Evolutionary conservation across 805 yeast species (phyloP), one percentile per base, ranked within the genome.

Genomic region (Hanseniaspora meyeri): DNA sequence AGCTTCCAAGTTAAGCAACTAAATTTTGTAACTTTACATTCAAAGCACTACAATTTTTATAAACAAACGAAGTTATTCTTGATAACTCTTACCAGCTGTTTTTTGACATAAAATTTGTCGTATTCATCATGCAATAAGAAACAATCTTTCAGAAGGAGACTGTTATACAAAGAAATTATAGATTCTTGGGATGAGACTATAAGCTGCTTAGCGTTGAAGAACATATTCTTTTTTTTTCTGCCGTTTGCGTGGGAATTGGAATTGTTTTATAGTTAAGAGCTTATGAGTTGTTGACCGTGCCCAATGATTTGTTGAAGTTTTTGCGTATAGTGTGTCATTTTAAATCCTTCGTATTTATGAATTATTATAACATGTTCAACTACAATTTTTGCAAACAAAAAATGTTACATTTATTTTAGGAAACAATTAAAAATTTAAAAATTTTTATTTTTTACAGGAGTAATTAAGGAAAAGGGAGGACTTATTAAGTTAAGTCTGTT

Each of bases 1-100:
- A 71, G 83, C 81, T 64, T 82, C 77, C 76, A 76, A 77, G 66
- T 65, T 77, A 66, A 63, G 59, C 55, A 34, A 38, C 29, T 53
- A 53, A 53, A 37, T 53, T 27, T 4, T 20, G 31, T 38, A 20
- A 53, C 24, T 38, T 37, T 8, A 24, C 24, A 11, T 24, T 24
- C 5, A 24, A 24, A 24, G 27, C 27, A 24, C 27, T 24, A 24
- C 27, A 24, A 24, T 24, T 24, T 24, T 24, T 24, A 24, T 24
- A 24, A 24, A 24, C 27, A 24, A 24, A 24, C 3, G 27, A 24
- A 49, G n/a, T 64, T 71, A 58, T 66, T 67, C 62, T 42, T 4
- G 27, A 24, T 24, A 24, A 42, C 16, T 10, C 31, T 19, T 8
- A 19, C 36, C 36, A 32, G 36, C 36, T 32, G 36, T 32, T 32